A percentile compares a stretch with the other conserved stretches of the same genome.
phyloP scores from a whole-genome alignment of 805 yeast species.

The Wickerhamomyces chambardii region DNA sequence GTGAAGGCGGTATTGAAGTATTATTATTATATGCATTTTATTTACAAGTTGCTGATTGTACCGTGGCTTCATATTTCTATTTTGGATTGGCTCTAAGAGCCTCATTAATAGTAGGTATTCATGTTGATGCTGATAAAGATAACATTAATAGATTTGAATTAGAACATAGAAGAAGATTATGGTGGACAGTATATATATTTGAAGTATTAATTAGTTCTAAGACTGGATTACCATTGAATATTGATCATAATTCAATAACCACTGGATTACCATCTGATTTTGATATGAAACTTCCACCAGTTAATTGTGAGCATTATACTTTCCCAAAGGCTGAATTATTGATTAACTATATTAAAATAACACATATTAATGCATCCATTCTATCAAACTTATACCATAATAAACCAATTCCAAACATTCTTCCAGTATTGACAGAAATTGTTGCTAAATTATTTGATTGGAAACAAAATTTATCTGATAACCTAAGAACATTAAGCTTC shows the following conservation, averaged over 20 bases:
- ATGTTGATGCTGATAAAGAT: conserved; percentile 73
- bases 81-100: conserved; percentile 71
- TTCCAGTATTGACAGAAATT: conserved; percentile 63
- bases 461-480: conserved; percentile 60
- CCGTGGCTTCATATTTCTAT: conserved; percentile 73
- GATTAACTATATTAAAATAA: conserved; percentile 67
- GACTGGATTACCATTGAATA: conserved; percentile 71
- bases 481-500: conserved; percentile 58
- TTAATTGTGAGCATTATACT: conserved; percentile 53
- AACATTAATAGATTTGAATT: conserved; percentile 57
- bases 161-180: conserved; percentile 75
- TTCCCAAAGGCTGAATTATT: conserved; percentile 76
- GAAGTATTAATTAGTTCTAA: conserved; percentile 81
- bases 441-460: conserved; percentile 60
- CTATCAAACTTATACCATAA: conserved; percentile 61
- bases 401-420: conserved; percentile 67
- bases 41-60: conserved; percentile 77
- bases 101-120: conserved; percentile 68
- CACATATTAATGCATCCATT: conserved; percentile 70
- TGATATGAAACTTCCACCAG: conserved; percentile 53
- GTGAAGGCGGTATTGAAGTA: conserved; percentile 76
- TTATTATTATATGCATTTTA: conserved; percentile 69
- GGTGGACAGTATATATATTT: conserved; percentile 82
- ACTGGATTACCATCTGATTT: conserved; percentile 70
- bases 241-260: conserved; percentile 76